phyloP scores from a whole-genome alignment of 169 alveolate genomes.

The Cryptosporidium ryanae region DNA sequence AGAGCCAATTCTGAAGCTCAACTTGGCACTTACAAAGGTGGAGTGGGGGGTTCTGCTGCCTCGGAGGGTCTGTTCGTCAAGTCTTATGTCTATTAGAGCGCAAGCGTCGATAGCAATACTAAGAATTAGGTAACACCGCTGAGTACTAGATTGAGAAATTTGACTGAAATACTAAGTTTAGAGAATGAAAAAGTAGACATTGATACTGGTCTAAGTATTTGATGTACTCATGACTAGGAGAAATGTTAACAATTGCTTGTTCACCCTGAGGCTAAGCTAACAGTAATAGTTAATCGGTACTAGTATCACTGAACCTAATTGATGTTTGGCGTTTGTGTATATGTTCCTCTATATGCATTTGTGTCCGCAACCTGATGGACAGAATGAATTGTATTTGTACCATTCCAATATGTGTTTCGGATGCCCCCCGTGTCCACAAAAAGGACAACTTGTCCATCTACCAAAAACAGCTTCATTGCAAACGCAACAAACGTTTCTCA shows the following conservation, averaged over 20 bases:
- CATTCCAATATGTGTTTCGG: slow-evolving; percentile 35
- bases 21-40: slow-evolving; percentile 89
- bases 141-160: too few species aligned
- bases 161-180: too few species aligned
- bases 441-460: slow-evolving; percentile 57
- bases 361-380: slow-evolving; percentile 75
- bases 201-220: too few species aligned
- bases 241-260: background rate
- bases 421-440: slow-evolving; percentile 72
- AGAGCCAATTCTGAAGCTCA: slow-evolving; percentile 97
- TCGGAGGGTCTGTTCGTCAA: slow-evolving; percentile 63
- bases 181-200: too few species aligned
- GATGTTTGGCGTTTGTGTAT: background rate
- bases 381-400: slow-evolving; percentile 16
- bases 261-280: background rate
- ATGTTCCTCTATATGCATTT: slow-evolving; percentile 1
- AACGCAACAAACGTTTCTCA: slow-evolving; percentile 30
- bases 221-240: background rate
- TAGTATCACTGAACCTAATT: background rate
- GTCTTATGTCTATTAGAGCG: slow-evolving; percentile 53
- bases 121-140: too few species aligned
- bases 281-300: background rate
- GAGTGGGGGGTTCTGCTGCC: slow-evolving; percentile 80
- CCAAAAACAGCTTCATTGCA: slow-evolving; percentile 49
- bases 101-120: background rate